Evolutionary conservation across 1,139 yeast species (phyloP).

Genomic region (Candida mesenterica): DNA sequence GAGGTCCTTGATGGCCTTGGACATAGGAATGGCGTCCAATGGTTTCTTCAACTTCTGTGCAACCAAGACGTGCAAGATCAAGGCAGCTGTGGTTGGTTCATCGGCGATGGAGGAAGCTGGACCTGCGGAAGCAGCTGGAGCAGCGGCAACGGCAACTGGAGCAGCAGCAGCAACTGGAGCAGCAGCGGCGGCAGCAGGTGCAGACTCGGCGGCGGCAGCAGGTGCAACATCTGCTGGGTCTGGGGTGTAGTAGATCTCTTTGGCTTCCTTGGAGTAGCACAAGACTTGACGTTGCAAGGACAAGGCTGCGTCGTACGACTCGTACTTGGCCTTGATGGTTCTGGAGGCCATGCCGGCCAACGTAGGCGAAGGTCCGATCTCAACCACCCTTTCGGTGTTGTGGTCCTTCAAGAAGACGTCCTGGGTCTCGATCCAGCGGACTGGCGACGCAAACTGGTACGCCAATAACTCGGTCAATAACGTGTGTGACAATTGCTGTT

Average conservation of each 20-base stretch:
- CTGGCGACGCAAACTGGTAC: constrained; percentile 98
- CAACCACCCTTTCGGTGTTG: constrained; percentile 96
- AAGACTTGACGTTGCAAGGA: constrained; percentile 95
- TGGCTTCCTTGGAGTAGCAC: constrained; percentile 92
- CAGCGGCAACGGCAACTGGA: constrained; percentile 49
- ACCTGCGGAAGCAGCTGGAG: constrained; percentile 59
- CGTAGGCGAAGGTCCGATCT: constrained; percentile 98
- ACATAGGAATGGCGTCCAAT: constrained; percentile 77
- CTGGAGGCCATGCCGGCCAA: constrained; percentile 98
- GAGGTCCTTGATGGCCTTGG: constrained; percentile 92
- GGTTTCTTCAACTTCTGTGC: constrained; percentile 95
- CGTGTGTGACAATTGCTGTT: constrained; percentile 95
- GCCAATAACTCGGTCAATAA: constrained; percentile 93
- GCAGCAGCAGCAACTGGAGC: constrained; percentile 46
- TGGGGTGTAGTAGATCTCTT: constrained; percentile 93
- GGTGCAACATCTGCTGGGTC: constrained; percentile 68
- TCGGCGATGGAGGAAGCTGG: constrained; percentile 85
- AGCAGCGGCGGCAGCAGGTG: constrained; percentile 39
- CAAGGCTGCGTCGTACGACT: constrained; percentile 95
- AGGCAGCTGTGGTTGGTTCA: constrained; percentile 81
- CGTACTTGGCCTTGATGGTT: constrained; percentile 94
- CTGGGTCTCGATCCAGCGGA: constrained; percentile 99
- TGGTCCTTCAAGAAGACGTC: constrained; percentile 92
- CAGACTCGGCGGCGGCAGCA: constrained; percentile 29
- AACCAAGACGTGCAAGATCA: constrained; percentile 83